Conservation (phyloP, 2,329 filamentous ascomycete genomes). For the Exophiala sp. region DNA sequence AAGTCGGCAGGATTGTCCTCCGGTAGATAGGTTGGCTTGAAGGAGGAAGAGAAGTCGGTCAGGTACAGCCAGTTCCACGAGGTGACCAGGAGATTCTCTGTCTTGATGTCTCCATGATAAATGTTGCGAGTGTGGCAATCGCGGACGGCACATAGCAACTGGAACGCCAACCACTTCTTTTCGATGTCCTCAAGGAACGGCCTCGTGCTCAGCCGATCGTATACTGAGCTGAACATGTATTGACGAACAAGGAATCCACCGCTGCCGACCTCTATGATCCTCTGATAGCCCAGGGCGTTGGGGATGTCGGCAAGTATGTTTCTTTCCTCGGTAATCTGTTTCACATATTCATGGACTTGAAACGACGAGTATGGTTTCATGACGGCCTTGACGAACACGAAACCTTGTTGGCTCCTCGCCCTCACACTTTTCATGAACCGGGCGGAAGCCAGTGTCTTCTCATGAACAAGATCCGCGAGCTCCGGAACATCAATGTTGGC, state of each 20-base stretch:
- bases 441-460: slow-evolving; percentile 83
- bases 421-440: slow-evolving; percentile 96
- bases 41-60: slow-evolving; percentile 92
- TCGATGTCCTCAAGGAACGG: slow-evolving; percentile 96
- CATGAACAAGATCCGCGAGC: slow-evolving; percentile 82
- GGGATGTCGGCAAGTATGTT: slow-evolving; percentile 73
- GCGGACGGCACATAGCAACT: slow-evolving; percentile 82
- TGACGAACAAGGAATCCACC: slow-evolving; percentile 92
- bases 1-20: slow-evolving; percentile 97
- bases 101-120: slow-evolving; percentile 98
- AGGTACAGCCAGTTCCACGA: slow-evolving; percentile 99
- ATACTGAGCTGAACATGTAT: slow-evolving; percentile 92
- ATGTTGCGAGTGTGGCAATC: slow-evolving; percentile 86
- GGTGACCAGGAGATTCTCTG: slow-evolving; percentile 91
- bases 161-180: slow-evolving; percentile 97
- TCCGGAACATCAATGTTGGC: slow-evolving; percentile 92
- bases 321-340: slow-evolving; percentile 73
- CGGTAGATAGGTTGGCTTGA: slow-evolving; percentile 87
- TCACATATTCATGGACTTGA: slow-evolving; percentile 71
- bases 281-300: slow-evolving; percentile 85
- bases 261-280: slow-evolving; percentile 82
- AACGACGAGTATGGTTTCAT: slow-evolving; percentile 85
- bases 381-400: slow-evolving; percentile 89
- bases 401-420: slow-evolving; percentile 79
- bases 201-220: slow-evolving; percentile 89